These are phyloP conservation scores for Globisporangium takayamanum DNA, from an alignment of 352 stramenopile genomes.

Conservation along the genomic window DNA sequence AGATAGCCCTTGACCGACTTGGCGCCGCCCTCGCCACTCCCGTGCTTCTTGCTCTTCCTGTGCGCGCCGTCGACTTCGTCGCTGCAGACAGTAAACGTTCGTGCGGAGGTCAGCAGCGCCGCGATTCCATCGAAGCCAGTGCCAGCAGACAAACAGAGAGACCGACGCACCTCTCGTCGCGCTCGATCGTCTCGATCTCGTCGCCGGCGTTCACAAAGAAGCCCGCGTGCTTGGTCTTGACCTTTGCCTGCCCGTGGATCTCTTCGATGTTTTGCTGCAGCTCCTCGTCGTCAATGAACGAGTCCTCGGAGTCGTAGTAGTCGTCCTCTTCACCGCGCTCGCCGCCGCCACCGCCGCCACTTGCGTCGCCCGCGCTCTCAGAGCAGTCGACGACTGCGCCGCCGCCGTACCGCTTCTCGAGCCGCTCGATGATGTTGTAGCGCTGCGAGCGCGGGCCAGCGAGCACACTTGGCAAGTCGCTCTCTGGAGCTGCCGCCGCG, in stretches of 20 bases:
- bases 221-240: constrained; percentile 82
- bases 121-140: neutral
- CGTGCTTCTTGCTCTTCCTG: constrained; percentile 41
- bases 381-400: constrained; percentile 52
- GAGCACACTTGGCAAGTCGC: constrained; percentile 7
- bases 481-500: constrained; percentile 3
- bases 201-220: constrained; percentile 87
- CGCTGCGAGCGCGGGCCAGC: constrained; percentile 31
- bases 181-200: constrained; percentile 73
- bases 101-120: neutral
- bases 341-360: constrained; percentile 11
- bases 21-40: constrained; percentile 33
- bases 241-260: constrained; percentile 53
- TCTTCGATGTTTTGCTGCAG: constrained; percentile 84
- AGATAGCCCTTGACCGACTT: constrained; percentile 52
- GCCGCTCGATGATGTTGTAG: constrained; percentile 84
- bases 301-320: constrained; percentile 86
- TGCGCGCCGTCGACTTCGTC: constrained; percentile 8
- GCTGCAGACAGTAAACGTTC: constrained; percentile 1
- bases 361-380: constrained; percentile 12
- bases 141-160: neutral
- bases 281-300: constrained; percentile 82
- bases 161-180: constrained; percentile 13
- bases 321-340: constrained; percentile 72
- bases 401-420: constrained; percentile 80